Percentiles rank a stretch among this genome's conserved stretches.
Evolutionary conservation across 106 monocot genomes (phyloP).

Genomic region (Agapanthus africanus): DNA sequence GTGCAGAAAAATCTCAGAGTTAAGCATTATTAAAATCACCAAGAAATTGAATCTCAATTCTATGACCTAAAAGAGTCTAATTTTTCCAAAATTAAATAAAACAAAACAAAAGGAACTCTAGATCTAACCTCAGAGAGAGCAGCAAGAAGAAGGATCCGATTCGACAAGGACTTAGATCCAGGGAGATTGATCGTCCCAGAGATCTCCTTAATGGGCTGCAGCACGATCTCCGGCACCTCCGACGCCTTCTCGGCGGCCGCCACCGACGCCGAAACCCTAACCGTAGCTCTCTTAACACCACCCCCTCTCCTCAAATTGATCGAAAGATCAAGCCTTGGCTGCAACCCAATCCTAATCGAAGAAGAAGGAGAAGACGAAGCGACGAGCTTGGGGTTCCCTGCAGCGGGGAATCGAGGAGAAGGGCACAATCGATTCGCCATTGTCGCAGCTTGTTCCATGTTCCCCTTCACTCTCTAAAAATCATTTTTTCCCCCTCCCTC

Average conservation of each 20-base stretch:
- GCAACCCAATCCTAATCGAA: slow-evolving; percentile 14
- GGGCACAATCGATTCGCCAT: slow-evolving; percentile 23
- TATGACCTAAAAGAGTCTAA: no score
- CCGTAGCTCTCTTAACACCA: no score
- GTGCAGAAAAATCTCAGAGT: no score
- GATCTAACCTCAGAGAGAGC: slow-evolving; percentile 97
- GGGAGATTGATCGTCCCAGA: slow-evolving; percentile 79
- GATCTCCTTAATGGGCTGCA: slow-evolving; percentile 94
- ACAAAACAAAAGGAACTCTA: no score
- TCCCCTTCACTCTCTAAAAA: not conserved
- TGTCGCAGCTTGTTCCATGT: slow-evolving; percentile 36
- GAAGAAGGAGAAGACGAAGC: slow-evolving; percentile 9
- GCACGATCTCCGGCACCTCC: slow-evolving; percentile 69
- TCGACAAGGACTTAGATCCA: slow-evolving; percentile 93
- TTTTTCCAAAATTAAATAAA: no score
- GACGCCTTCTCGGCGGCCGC: slow-evolving; percentile 49
- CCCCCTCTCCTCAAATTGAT: not conserved
- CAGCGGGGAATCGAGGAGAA: slow-evolving; percentile 3
- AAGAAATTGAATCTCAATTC: no score
- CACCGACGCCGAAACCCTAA: slow-evolving; percentile 45
- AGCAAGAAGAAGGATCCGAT: slow-evolving; percentile 87
- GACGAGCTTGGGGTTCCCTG: not conserved
- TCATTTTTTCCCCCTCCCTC: not conserved
- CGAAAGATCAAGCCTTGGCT: not conserved
- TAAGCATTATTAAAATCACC: no score